A percentile compares a stretch with the other conserved stretches of the same genome.
Evolutionary conservation across 73 alveolate species (phyloP).

Genomic region (Paramecium octaurelia): DNA sequence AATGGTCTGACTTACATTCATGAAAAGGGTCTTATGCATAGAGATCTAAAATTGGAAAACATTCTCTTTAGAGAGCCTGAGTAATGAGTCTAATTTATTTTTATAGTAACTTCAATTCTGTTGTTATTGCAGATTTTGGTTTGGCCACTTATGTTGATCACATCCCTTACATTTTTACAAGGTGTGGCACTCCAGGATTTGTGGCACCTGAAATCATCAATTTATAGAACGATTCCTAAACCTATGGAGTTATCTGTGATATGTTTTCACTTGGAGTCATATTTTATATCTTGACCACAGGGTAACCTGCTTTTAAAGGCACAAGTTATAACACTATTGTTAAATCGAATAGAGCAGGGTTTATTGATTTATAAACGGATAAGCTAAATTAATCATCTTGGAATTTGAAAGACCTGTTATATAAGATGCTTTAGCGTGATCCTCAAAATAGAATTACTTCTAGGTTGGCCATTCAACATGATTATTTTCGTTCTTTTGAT

Average conservation of each 20-base stretch:
- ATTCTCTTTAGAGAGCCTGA: background rate
- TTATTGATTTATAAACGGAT: background rate
- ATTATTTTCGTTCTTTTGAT: background rate
- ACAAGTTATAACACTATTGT: background rate
- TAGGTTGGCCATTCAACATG: background rate
- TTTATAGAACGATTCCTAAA: background rate
- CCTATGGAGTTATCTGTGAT: background rate
- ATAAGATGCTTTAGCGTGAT: background rate
- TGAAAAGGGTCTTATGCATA: constrained; percentile 36
- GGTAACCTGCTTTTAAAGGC: background rate
- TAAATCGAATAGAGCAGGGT: background rate
- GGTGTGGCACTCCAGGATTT: constrained; percentile 65
- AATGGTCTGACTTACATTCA: constrained; percentile 7
- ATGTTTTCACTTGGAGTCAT: background rate
- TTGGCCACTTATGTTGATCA: constrained; percentile 55
- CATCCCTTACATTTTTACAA: background rate
- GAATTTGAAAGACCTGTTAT: background rate
- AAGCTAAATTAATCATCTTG: background rate
- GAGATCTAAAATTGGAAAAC: constrained; percentile 55
- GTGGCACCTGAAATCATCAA: constrained; percentile 60
- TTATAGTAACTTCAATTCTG: background rate
- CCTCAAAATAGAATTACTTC: background rate
- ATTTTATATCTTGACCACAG: background rate
- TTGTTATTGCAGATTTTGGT: constrained; percentile 58
- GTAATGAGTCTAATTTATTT: background rate